Evolutionary conservation across 164 flowering plant genomes (phyloP).

Genomic region (Liriodendron chinense): DNA sequence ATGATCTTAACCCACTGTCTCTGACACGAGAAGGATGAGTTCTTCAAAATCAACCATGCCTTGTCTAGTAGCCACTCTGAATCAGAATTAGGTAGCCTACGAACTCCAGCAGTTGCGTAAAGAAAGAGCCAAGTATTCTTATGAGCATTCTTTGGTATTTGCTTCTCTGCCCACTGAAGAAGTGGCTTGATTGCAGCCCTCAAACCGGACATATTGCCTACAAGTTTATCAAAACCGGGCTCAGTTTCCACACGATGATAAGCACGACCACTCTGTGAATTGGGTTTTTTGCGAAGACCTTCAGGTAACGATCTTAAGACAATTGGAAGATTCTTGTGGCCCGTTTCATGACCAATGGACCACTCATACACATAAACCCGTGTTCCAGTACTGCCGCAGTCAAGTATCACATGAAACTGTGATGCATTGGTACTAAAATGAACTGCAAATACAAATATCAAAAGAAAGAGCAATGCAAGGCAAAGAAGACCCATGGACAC

Average conservation of each 20-base stretch:
- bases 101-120: constrained; percentile 95
- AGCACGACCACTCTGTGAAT: constrained; percentile 64
- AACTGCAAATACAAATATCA: constrained; percentile 31
- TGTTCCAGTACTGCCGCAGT: constrained; percentile 96
- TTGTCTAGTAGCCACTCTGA: constrained; percentile 86
- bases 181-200: constrained; percentile 73
- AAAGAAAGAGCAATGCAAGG: constrained; percentile 38
- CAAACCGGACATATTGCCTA: constrained; percentile 70
- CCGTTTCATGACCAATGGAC: constrained; percentile 35
- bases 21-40: constrained; percentile 62
- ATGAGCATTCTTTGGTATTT: constrained; percentile 76
- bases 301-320: constrained; percentile 54
- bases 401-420: constrained; percentile 78
- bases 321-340: constrained; percentile 51
- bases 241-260: constrained; percentile 92
- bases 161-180: constrained; percentile 84
- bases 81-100: constrained; percentile 67
- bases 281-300: constrained; percentile 37
- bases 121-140: constrained; percentile 73
- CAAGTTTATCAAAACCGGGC: constrained; percentile 89
- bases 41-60: constrained; percentile 67
- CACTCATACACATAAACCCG: constrained; percentile 81
- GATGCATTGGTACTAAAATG: constrained; percentile 44
- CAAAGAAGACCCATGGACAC: constrained; percentile 34
- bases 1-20: constrained; percentile 82